phyloP scores from a whole-genome alignment of 2,329 filamentous ascomycete species.

The Teratosphaeria epicoccoides region DNA sequence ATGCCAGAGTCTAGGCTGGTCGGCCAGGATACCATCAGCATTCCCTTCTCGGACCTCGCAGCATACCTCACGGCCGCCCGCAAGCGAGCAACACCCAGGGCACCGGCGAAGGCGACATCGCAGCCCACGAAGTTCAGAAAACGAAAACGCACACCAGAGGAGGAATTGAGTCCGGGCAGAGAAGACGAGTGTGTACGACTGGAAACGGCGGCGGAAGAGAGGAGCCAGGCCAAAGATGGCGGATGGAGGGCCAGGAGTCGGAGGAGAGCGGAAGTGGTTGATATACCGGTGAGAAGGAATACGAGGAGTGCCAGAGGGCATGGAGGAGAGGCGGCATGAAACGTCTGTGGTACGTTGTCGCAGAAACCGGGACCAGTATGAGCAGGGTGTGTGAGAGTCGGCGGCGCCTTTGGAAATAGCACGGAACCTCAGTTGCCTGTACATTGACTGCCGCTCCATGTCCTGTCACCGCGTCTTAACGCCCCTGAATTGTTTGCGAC shows the following conservation, averaged over 20 bases:
- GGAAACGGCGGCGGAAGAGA: constrained; percentile 7
- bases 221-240: constrained; percentile 3
- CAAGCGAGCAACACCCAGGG: background rate
- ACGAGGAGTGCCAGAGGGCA: background rate
- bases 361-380: no score
- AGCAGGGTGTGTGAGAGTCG: no score
- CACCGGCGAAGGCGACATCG: background rate
- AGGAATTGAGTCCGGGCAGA: constrained; percentile 8
- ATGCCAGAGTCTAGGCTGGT: background rate
- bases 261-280: background rate
- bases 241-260: constrained; percentile 3
- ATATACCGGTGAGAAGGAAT: background rate
- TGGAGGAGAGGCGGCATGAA: no score
- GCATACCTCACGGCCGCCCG: constrained; percentile 3
- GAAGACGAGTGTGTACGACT: constrained; percentile 6
- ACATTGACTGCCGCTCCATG: no score
- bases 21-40: constrained; percentile 6
- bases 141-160: constrained; percentile 11
- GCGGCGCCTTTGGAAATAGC: no score
- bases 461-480: no score
- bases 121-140: constrained; percentile 8
- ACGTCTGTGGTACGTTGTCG: no score
- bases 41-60: constrained; percentile 9
- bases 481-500: no score
- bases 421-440: no score